Conservation (phyloP, 257 asterid genomes). For the Ehretia macrophylla region DNA sequence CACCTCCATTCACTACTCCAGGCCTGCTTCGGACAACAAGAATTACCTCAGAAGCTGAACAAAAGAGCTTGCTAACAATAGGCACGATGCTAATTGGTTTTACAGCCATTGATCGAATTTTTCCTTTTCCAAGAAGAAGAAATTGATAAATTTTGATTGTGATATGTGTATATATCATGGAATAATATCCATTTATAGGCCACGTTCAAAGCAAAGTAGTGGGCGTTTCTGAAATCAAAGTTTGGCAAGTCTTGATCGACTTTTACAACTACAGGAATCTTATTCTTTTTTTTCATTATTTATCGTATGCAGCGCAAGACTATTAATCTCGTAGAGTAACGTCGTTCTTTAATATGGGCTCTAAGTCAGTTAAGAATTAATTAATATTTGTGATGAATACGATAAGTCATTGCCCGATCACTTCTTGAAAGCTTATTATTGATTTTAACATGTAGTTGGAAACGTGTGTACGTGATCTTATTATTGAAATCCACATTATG, state of each 20-base stretch:
- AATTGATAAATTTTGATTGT: neutral
- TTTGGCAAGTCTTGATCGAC: conserved; percentile 2
- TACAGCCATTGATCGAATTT: neutral
- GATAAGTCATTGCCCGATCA: too few relatives aligned
- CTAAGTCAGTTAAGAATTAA: too few relatives aligned
- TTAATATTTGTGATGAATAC: too few relatives aligned
- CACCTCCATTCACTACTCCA: conserved; percentile 61
- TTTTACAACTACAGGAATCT: neutral
- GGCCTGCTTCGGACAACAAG: conserved; percentile 58
- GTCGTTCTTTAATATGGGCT: too few relatives aligned
- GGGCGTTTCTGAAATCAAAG: neutral
- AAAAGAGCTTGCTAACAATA: conserved; percentile 51
- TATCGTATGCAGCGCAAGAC: too few relatives aligned
- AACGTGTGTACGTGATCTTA: neutral
- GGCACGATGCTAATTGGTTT: conserved; percentile 13
- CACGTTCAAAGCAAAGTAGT: neutral
- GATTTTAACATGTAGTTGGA: too few relatives aligned
- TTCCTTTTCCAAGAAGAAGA: neutral
- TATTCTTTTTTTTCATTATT: too few relatives aligned
- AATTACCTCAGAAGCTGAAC: conserved; percentile 46
- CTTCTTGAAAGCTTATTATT: too few relatives aligned
- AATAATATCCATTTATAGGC: neutral
- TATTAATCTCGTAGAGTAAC: too few relatives aligned
- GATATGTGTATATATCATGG: neutral
- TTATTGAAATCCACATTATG: neutral